Evolutionary conservation across 2,329 filamentous ascomycete genomes (phyloP).

Genomic region (Penicillium janthinellum): DNA sequence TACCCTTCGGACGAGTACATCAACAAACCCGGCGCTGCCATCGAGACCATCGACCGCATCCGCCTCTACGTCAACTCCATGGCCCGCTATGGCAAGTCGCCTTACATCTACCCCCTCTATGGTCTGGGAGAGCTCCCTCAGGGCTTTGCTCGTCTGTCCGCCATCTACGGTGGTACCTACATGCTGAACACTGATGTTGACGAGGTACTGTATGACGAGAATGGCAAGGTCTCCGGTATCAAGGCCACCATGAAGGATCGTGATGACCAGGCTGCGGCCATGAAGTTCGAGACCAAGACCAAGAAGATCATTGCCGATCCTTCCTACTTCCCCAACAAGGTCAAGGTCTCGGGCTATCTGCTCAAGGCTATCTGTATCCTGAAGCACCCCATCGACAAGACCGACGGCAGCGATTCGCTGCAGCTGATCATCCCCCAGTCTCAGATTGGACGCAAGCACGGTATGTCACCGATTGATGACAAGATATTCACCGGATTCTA

Average conservation of each 20-base stretch:
- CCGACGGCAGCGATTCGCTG: constrained; percentile 82
- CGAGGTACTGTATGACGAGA: constrained; percentile 78
- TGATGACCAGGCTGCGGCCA: constrained; percentile 70
- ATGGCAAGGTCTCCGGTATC: constrained; percentile 86
- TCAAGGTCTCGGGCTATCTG: constrained; percentile 82
- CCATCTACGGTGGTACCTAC: constrained; percentile 98
- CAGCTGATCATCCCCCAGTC: constrained; percentile 98
- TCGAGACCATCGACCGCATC: constrained; percentile 88
- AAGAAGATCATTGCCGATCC: constrained; percentile 96
- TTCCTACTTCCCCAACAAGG: constrained; percentile 92
- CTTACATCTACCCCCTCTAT: constrained; percentile 99
- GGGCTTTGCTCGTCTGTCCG: constrained; percentile 93
- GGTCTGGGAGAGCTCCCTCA: constrained; percentile 96
- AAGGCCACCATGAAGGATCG: constrained; percentile 94
- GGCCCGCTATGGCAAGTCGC: constrained; percentile 95
- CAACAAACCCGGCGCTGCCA: constrained; percentile 68
- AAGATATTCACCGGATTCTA: not conserved
- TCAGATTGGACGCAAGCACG: constrained; percentile 94
- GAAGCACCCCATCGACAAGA: constrained; percentile 90
- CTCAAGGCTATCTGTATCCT: constrained; percentile 97
- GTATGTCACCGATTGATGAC: constrained; percentile 53
- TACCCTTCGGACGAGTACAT: constrained; percentile 91
- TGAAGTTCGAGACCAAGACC: constrained; percentile 95
- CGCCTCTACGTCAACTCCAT: constrained; percentile 97
- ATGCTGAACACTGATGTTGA: constrained; percentile 97